A percentile compares a stretch with the other conserved stretches of the same genome.
These are phyloP conservation scores for Diaporthe citri DNA, from an alignment of 2,329 filamentous ascomycete species.

Conservation along the genomic window DNA sequence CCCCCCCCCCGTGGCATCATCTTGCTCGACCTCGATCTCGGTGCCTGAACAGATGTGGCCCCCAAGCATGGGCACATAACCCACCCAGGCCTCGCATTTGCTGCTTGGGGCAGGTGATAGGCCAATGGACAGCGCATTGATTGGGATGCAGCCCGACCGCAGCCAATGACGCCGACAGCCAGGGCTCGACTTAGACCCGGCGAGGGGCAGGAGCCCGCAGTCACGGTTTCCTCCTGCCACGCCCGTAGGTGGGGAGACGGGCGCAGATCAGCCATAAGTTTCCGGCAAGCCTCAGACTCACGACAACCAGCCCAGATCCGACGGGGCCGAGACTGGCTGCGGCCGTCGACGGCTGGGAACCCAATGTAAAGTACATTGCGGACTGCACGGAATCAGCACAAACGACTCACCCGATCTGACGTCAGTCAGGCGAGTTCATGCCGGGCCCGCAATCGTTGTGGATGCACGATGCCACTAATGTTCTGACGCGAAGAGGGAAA, in stretches of 20 bases:
- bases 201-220: constrained; percentile 28
- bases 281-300: constrained; percentile 20
- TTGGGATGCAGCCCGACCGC: constrained; percentile 31
- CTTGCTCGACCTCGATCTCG: not conserved
- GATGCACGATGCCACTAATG: constrained; percentile 28
- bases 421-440: constrained; percentile 38
- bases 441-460: constrained; percentile 30
- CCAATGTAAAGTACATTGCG: not conserved
- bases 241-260: not conserved
- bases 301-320: not conserved
- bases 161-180: constrained; percentile 40
- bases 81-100: constrained; percentile 8
- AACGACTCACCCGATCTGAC: constrained; percentile 31
- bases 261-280: constrained; percentile 14
- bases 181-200: constrained; percentile 25
- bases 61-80: not conserved
- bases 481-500: constrained; percentile 13
- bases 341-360: not conserved
- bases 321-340: not conserved
- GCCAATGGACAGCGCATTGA: constrained; percentile 43
- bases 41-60: not conserved
- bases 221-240: constrained; percentile 22
- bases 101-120: constrained; percentile 40
- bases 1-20: not conserved
- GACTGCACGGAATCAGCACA: constrained; percentile 13